Base-by-base conservation (phyloP, 2,329 filamentous ascomycete genomes). In the Myriosclerotinia duriaeana region DNA sequence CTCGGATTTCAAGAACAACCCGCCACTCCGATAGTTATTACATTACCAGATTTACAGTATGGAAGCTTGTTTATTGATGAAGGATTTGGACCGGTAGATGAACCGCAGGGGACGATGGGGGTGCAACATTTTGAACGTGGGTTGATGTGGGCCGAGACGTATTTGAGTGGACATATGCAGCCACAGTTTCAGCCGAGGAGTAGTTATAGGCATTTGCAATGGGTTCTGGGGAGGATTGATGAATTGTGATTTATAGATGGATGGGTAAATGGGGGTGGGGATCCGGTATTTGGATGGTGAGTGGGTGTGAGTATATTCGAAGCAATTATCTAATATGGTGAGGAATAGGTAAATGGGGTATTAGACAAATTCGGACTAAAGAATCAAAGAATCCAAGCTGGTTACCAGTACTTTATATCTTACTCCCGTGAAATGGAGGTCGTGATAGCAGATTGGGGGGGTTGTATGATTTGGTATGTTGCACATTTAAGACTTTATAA, bases 1-100 rank as follows among this genome's bases (percentile, higher is more conserved):
- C 79, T 82, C 61, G 82, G 82, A 14, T 78, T 84, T 53, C 77
- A 80, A 34, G 66, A 72, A 6, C 78, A 78, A 30, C 82, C 82
- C 0, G 72, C 69, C 22, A 70, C 62, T 2, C 67, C 67, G 4
- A 70, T 72, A 52, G 68, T 70, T 11, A 73, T 72, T 53, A 71
- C 65, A 3, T 46, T 72, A 14, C 69, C 69, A 0, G 69, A 73
- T 68, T 52, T 72, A 54, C 67, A 72, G 64, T 72, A 72, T 46
- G 46, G 53, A 11, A 48, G 50, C 5, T n/a, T 63, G 0, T 72
- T 73, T 62, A 63, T 59, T 0, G 63, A 62, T 2, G 67, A 72
- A 34, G 69, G 68, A 2, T 66, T 64, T 53, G 62, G 79, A 81
- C 46, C 80, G 81, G 3, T 85, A 85, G 75, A 87, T 81, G 71